phyloP scores from a whole-genome alignment of 345 rosid species.

The Sonneratia alba region DNA sequence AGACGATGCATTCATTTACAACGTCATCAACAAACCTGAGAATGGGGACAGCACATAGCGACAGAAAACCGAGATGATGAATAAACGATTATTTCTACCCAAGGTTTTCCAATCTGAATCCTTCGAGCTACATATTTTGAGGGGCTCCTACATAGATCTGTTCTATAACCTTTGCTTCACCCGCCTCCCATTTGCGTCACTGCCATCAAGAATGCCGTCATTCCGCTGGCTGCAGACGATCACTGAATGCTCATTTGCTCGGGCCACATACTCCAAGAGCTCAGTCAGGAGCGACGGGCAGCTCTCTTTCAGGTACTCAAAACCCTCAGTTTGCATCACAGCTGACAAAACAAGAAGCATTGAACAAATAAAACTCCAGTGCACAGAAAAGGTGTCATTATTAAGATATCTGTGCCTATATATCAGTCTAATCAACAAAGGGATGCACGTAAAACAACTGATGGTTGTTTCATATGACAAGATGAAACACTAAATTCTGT shows the following conservation, averaged over 20 bases:
- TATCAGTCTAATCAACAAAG: too few species aligned
- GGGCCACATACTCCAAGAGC: conserved; percentile 48
- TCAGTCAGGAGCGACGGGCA: conserved; percentile 47
- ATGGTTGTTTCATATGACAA: too few species aligned
- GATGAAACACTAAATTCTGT: too few species aligned
- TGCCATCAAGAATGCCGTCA: conserved; percentile 41
- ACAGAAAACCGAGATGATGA: not conserved
- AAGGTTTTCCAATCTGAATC: not conserved
- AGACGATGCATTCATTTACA: not conserved
- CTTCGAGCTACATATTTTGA: conserved; percentile 12
- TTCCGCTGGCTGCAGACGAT: conserved; percentile 25
- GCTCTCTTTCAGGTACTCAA: conserved; percentile 48
- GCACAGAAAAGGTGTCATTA: not conserved
- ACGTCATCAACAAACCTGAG: not conserved
- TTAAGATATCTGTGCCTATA: too few species aligned
- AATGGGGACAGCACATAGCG: not conserved
- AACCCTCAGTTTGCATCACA: conserved; percentile 63
- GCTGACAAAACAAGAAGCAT: conserved; percentile 24
- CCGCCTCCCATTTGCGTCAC: conserved; percentile 45
- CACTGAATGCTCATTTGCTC: conserved; percentile 33
- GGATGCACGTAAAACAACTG: too few species aligned
- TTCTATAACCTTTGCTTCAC: conserved; percentile 51
- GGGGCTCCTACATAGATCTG: not conserved
- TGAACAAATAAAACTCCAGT: not conserved
- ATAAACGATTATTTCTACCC: not conserved